Conservation (phyloP, 2,329 filamentous ascomycete species). For the Xylaria multiplex region DNA sequence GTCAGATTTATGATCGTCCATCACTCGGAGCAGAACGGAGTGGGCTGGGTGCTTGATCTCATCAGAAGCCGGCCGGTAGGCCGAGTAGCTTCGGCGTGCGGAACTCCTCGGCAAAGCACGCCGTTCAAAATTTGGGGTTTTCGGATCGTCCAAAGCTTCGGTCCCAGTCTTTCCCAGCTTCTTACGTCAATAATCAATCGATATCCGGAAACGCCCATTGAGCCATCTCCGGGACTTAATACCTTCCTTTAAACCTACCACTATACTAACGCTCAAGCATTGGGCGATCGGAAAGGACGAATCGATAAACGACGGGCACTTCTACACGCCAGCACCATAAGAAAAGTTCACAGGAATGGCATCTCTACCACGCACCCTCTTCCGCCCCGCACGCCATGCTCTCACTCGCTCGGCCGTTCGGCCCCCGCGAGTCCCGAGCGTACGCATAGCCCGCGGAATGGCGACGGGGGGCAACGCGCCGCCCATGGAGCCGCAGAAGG, state of each 20-base stretch:
- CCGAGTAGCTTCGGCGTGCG: slow-evolving; percentile 22
- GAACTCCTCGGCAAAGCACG: slow-evolving; percentile 29
- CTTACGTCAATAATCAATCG: slow-evolving; percentile 32
- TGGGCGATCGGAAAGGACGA: neutral
- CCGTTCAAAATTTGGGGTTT: slow-evolving; percentile 16
- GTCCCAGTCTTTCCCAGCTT: slow-evolving; percentile 25
- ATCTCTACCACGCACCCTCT: slow-evolving; percentile 37
- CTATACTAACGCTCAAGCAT: neutral
- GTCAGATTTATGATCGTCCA: neutral
- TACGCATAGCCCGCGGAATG: slow-evolving; percentile 32
- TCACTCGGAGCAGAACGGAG: slow-evolving; percentile 24
- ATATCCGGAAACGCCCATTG: neutral
- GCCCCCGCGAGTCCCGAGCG: slow-evolving; percentile 37
- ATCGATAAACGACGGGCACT: neutral
- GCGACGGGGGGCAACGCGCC: slow-evolving; percentile 43
- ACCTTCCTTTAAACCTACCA: neutral
- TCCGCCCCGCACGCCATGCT: slow-evolving; percentile 41
- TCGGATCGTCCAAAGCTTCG: slow-evolving; percentile 16
- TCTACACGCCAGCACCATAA: neutral
- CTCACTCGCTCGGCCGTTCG: slow-evolving; percentile 18
- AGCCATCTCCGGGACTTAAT: neutral
- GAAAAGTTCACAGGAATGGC: slow-evolving; percentile 34
- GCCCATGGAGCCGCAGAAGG: slow-evolving; percentile 46
- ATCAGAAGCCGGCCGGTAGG: slow-evolving; percentile 21
- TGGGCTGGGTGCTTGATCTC: neutral